Conservation (phyloP, 805 yeast species). For the Deakozyma indianensis region DNA sequence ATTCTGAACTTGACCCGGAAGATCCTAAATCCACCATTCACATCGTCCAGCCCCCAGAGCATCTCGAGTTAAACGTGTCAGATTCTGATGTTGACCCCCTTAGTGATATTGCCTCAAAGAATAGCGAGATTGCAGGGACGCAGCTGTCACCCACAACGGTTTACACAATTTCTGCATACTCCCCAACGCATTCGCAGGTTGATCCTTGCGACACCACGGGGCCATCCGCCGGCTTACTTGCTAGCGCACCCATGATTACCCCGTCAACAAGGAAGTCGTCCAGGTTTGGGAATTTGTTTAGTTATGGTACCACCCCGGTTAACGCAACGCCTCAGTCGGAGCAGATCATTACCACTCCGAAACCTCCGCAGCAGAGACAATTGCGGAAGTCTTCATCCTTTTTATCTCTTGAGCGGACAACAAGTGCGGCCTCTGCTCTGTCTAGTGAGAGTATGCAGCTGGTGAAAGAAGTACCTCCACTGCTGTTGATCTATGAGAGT, state of each 20-base stretch:
- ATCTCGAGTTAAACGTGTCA: too few relatives aligned
- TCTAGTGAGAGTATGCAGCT: neutral
- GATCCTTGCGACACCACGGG: too few relatives aligned
- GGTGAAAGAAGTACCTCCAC: neutral
- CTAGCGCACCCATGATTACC: too few relatives aligned
- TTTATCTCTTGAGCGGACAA: neutral
- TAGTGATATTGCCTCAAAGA: neutral
- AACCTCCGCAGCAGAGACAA: neutral
- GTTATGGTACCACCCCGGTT: neutral
- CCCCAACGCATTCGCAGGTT: too few relatives aligned
- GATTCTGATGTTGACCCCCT: neutral
- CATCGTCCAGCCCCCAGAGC: too few relatives aligned
- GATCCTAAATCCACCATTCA: too few relatives aligned
- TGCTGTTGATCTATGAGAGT: neutral
- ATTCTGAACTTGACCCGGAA: too few relatives aligned
- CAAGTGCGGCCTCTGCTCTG: neutral
- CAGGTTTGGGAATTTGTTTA: neutral
- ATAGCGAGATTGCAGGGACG: neutral
- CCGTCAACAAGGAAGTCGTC: neutral
- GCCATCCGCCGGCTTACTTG: too few relatives aligned
- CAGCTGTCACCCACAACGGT: neutral
- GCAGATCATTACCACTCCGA: neutral
- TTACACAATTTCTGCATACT: too few relatives aligned
- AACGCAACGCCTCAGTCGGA: neutral
- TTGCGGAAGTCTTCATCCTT: neutral